phyloP scores from a whole-genome alignment of 2,329 filamentous ascomycete genomes.

The Cladobotryum mycophilum region DNA sequence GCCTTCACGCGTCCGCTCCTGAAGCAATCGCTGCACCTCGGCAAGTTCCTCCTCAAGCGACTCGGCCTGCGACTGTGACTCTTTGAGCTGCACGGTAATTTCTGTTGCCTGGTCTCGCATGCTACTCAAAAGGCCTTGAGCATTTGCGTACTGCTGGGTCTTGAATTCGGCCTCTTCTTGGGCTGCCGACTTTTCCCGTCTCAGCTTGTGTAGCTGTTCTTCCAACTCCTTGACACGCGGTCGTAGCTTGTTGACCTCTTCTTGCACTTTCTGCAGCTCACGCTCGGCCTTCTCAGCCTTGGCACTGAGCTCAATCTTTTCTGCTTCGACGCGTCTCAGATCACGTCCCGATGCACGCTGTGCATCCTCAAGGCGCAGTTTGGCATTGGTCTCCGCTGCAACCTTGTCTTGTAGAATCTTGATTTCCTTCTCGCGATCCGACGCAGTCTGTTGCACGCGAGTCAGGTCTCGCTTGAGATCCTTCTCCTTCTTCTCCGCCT shows the following conservation, averaged over 20 bases:
- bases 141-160: constrained; percentile 75
- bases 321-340: constrained; percentile 67
- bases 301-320: constrained; percentile 71
- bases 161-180: constrained; percentile 81
- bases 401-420: constrained; percentile 73
- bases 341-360: constrained; percentile 69
- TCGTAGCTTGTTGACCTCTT: constrained; percentile 64
- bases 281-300: constrained; percentile 63
- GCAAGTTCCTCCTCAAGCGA: constrained; percentile 86
- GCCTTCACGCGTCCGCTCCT: constrained; percentile 81
- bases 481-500: constrained; percentile 75
- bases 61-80: constrained; percentile 74
- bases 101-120: constrained; percentile 92
- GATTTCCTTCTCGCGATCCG: constrained; percentile 73
- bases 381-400: constrained; percentile 63
- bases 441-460: constrained; percentile 60
- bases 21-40: constrained; percentile 79
- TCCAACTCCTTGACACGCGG: constrained; percentile 62
- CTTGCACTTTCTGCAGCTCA: constrained; percentile 65
- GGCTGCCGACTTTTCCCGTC: constrained; percentile 59
- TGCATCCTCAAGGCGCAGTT: constrained; percentile 71
- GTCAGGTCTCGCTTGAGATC: constrained; percentile 71
- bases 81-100: constrained; percentile 84
- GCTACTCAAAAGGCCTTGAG: constrained; percentile 78
- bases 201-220: constrained; percentile 62